Conservation (phyloP, 169 alveolate genomes). For the Eimeria tenella region DNA sequence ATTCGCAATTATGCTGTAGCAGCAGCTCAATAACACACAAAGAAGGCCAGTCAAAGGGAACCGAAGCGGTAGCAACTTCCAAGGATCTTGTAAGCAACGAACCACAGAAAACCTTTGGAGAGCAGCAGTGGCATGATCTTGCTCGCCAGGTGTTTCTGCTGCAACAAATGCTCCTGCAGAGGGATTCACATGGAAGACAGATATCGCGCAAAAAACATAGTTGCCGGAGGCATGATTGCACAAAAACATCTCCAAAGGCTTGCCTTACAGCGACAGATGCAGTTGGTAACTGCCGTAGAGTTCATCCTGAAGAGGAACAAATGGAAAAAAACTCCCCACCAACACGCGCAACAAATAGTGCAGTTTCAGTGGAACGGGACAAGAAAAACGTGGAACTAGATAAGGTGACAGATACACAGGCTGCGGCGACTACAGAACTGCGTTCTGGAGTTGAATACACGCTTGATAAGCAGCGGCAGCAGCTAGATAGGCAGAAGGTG, state of each 20-base stretch:
- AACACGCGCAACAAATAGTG: no score
- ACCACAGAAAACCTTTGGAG: conserved; percentile 30
- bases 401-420: background rate
- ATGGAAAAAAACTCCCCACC: no score
- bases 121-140: conserved; percentile 54
- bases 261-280: background rate
- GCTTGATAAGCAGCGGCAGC: conserved; percentile 15
- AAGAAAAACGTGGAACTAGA: no score
- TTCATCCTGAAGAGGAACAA: no score
- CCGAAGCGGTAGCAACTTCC: background rate
- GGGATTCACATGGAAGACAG: conserved; percentile 1
- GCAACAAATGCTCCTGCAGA: conserved; percentile 19
- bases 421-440: background rate
- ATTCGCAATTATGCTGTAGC: conserved; percentile 12
- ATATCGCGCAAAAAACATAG: conserved; percentile 2
- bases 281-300: background rate
- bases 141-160: conserved; percentile 20
- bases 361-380: no score
- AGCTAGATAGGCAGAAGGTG: background rate
- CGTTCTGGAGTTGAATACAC: conserved; percentile 35
- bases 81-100: background rate
- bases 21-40: background rate
- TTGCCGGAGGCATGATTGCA: background rate
- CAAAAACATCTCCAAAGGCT: background rate
- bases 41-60: background rate